Evolutionary conservation across 2,329 filamentous ascomycete species (phyloP).

Genomic region (Zasmidium cellare): DNA sequence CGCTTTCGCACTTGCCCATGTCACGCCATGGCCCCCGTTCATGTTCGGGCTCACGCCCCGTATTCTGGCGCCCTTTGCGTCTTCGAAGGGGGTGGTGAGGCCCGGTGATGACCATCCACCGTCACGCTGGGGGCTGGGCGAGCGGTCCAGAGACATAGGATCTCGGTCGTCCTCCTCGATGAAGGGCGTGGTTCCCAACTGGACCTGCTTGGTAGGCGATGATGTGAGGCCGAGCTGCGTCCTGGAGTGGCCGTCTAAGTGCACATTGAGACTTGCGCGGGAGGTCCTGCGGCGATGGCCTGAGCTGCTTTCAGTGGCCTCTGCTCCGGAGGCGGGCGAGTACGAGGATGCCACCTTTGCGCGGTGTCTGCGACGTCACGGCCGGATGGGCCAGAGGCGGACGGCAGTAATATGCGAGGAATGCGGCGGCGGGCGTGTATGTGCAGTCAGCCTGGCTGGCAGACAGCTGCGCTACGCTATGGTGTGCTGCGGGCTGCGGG

Average conservation of each 20-base stretch:
- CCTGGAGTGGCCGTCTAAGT: slow-evolving; percentile 7
- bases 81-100: slow-evolving; percentile 62
- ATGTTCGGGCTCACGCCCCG: slow-evolving; percentile 62
- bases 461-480: not conserved
- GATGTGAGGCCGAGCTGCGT: not conserved
- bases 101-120: slow-evolving; percentile 85
- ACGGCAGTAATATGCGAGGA: not conserved
- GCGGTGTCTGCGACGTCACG: not conserved
- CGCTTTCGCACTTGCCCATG: slow-evolving; percentile 81
- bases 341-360: slow-evolving; percentile 11
- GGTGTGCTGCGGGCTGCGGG: not conserved
- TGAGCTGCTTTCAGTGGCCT: slow-evolving; percentile 14
- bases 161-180: slow-evolving; percentile 25
- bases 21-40: slow-evolving; percentile 52
- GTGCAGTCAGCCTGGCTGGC: not conserved
- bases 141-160: slow-evolving; percentile 80
- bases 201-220: slow-evolving; percentile 13
- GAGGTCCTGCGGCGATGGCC: slow-evolving; percentile 23
- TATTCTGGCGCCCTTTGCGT: slow-evolving; percentile 56
- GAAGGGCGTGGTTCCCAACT: slow-evolving; percentile 22
- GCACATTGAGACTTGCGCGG: slow-evolving; percentile 14
- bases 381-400: too few species aligned
- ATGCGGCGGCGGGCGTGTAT: not conserved
- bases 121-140: slow-evolving; percentile 78
- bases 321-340: slow-evolving; percentile 19